Conservation (phyloP, 179 eudicot genomes). For the Silene noctiflora region DNA sequence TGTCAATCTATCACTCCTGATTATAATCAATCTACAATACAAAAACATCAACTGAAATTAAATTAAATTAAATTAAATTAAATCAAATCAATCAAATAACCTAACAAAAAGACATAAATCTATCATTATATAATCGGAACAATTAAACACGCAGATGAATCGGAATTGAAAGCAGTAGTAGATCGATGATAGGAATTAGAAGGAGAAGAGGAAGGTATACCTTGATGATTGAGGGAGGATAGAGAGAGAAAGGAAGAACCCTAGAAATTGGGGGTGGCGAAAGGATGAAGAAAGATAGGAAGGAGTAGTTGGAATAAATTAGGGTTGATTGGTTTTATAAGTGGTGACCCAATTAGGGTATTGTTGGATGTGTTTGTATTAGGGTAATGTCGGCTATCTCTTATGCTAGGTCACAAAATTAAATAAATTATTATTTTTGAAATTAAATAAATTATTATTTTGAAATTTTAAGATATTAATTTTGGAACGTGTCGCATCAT, state of each 20-base stretch:
- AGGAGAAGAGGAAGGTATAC: neutral
- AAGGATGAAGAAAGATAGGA: neutral
- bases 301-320: neutral
- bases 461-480: too few species aligned
- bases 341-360: too few species aligned
- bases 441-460: too few species aligned
- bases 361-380: too few species aligned
- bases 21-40: too few species aligned
- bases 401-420: too few species aligned
- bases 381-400: too few species aligned
- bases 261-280: conserved; percentile 13
- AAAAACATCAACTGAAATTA: neutral
- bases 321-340: neutral
- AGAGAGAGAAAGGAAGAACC: conserved; percentile 13
- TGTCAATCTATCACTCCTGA: neutral
- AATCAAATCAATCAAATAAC: neutral
- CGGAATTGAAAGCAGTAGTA: neutral
- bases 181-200: neutral
- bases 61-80: neutral
- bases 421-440: too few species aligned
- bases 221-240: neutral
- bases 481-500: too few species aligned
- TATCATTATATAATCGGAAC: too few species aligned
- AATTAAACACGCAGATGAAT: neutral
- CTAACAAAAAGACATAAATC: too few species aligned